These are phyloP conservation scores for Abrus precatorius DNA, from an alignment of 306 rosid species.

Conservation along the genomic window DNA sequence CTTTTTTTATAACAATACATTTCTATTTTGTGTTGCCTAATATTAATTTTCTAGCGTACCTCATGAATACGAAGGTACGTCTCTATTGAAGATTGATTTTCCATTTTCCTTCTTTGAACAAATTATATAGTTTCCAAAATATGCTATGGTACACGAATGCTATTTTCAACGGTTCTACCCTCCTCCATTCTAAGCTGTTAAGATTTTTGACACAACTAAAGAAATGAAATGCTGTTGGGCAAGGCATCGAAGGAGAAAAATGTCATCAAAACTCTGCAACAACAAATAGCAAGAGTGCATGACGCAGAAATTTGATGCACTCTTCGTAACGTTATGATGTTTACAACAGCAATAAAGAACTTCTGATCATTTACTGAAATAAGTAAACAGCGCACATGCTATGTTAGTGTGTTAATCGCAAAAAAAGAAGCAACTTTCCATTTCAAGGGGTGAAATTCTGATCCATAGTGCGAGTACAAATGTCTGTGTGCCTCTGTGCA, in stretches of 20 bases:
- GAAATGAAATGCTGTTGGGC: neutral
- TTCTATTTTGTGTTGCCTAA: too few species aligned
- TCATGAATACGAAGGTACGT: too few species aligned
- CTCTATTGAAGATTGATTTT: too few species aligned
- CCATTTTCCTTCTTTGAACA: neutral
- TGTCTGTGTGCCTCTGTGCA: neutral
- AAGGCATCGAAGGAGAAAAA: neutral
- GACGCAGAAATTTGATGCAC: neutral
- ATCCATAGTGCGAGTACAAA: neutral
- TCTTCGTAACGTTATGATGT: neutral
- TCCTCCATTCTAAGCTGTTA: conserved; percentile 12
- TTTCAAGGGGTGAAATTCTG: neutral
- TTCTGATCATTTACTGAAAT: neutral
- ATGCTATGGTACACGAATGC: neutral
- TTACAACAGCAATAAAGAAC: neutral
- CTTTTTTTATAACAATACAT: too few species aligned
- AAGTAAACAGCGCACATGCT: neutral
- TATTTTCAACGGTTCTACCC: neutral
- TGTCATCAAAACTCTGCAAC: neutral
- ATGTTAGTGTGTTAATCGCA: neutral
- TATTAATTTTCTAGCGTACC: too few species aligned
- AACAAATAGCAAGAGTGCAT: neutral
- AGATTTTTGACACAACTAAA: neutral
- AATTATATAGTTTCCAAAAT: neutral
- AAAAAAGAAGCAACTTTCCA: neutral